A percentile compares a stretch with the other conserved stretches of the same genome.
Conservation (phyloP, 139 green algal genomes). For the Gonium pectorale region DNA sequence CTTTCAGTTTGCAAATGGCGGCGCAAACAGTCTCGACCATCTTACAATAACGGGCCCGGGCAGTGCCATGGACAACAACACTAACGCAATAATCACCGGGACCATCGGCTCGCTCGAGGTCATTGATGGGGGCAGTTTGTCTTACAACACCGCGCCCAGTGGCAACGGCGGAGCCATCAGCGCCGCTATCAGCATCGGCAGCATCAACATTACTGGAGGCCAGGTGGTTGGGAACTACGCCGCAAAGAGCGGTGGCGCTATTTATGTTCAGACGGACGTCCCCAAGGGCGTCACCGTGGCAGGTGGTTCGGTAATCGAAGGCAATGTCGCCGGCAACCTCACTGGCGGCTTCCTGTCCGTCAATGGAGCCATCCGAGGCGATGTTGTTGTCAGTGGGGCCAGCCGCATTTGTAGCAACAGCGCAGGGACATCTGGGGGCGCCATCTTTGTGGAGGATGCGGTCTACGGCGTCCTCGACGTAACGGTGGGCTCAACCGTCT, state of each 20-base stretch:
- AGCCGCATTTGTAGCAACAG: not conserved
- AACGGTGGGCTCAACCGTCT: not conserved
- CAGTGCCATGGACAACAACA: not conserved
- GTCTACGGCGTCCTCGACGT: not conserved
- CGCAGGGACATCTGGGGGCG: not conserved
- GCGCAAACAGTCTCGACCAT: too few relatives aligned
- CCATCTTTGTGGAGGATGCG: not conserved
- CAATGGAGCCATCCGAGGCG: not conserved
- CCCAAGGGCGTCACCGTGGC: too few relatives aligned
- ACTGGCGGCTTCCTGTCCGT: not conserved
- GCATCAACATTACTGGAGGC: not conserved
- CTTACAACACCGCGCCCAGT: not conserved
- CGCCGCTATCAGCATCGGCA: not conserved
- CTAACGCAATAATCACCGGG: not conserved
- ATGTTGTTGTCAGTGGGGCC: not conserved
- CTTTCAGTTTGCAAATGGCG: too few relatives aligned
- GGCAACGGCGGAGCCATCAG: not conserved
- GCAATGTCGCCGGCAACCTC: not conserved
- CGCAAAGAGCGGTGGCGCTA: too few relatives aligned
- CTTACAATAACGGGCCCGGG: not conserved
- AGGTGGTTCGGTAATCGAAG: too few relatives aligned
- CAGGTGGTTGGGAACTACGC: too few relatives aligned
- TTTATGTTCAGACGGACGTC: too few relatives aligned
- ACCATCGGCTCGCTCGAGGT: not conserved
- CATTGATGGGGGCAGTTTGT: not conserved